phyloP scores from a whole-genome alignment of 176 grass and related monocot genomes.

The Ampelocalamus luodianensis region DNA sequence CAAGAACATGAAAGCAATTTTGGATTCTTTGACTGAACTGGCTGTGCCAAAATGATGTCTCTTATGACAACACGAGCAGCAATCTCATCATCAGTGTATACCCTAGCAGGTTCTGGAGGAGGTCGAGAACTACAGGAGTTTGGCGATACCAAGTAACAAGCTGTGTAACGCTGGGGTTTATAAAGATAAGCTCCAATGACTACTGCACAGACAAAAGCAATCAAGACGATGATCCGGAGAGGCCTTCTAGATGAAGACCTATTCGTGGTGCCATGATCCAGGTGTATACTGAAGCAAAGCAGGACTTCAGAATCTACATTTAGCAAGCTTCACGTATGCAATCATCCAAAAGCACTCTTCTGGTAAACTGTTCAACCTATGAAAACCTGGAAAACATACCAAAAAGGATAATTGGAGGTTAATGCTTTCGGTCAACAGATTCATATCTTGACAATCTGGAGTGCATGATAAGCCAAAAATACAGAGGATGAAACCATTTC shows the following conservation, averaged over 20 bases:
- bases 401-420: not conserved
- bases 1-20: constrained; percentile 99
- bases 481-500: constrained; percentile 6
- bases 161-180: constrained; percentile 63
- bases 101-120: constrained; percentile 69
- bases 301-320: constrained; percentile 56
- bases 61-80: constrained; percentile 66
- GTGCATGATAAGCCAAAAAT: not conserved
- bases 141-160: constrained; percentile 85
- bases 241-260: constrained; percentile 82
- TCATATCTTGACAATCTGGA: constrained; percentile 1
- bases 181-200: constrained; percentile 68
- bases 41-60: constrained; percentile 63
- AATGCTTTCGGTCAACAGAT: not conserved
- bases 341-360: constrained; percentile 38
- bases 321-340: constrained; percentile 44
- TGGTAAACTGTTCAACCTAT: constrained; percentile 4
- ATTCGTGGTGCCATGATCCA: constrained; percentile 62
- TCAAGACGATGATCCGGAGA: constrained; percentile 68
- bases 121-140: constrained; percentile 68
- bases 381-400: constrained; percentile 27
- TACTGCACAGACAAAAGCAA: constrained; percentile 66
- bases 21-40: constrained; percentile 76
- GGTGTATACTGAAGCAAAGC: constrained; percentile 30
- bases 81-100: constrained; percentile 91